phyloP scores from a whole-genome alignment of 371 early-diverging fungal genomes.

The Syncephalastrum racemosum region DNA sequence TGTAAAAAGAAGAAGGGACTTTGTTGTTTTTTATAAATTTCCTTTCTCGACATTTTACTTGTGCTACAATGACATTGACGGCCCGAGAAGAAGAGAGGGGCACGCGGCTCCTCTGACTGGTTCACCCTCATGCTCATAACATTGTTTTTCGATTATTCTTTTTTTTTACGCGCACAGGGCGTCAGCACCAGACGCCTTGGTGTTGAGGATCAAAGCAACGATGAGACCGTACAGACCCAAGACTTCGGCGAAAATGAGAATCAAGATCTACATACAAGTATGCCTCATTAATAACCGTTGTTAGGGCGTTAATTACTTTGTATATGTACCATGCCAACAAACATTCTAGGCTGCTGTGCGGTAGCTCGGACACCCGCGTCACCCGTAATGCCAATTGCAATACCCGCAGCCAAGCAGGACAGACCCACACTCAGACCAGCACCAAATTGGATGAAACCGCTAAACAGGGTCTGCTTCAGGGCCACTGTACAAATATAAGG shows the following conservation, averaged over 20 bases:
- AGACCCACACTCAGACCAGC: slow-evolving; percentile 94
- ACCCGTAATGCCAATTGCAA: slow-evolving; percentile 96
- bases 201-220: slow-evolving; percentile 81
- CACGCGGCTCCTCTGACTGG: too few species aligned
- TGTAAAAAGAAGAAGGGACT: too few species aligned
- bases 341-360: slow-evolving; percentile 92
- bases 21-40: too few species aligned
- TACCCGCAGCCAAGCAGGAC: slow-evolving; percentile 93
- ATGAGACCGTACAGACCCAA: slow-evolving; percentile 90
- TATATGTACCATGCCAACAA: slow-evolving; percentile 81
- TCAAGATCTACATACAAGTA: slow-evolving; percentile 30
- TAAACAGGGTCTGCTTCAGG: slow-evolving; percentile 55
- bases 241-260: slow-evolving; percentile 94
- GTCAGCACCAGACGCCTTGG: slow-evolving; percentile 59
- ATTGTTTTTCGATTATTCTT: too few species aligned
- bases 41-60: too few species aligned
- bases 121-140: too few species aligned
- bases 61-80: too few species aligned
- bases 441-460: slow-evolving; percentile 90
- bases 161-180: slow-evolving; percentile 28
- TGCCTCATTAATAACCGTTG: background rate
- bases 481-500: slow-evolving; percentile 40
- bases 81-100: too few species aligned
- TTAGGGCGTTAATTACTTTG: slow-evolving; percentile 27
- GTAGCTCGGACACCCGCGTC: slow-evolving; percentile 93